Percentiles rank a stretch among this genome's conserved stretches.
These are phyloP conservation scores for Epicoccum nigrum DNA, from an alignment of 2,329 filamentous ascomycete species.

Conservation along the genomic window DNA sequence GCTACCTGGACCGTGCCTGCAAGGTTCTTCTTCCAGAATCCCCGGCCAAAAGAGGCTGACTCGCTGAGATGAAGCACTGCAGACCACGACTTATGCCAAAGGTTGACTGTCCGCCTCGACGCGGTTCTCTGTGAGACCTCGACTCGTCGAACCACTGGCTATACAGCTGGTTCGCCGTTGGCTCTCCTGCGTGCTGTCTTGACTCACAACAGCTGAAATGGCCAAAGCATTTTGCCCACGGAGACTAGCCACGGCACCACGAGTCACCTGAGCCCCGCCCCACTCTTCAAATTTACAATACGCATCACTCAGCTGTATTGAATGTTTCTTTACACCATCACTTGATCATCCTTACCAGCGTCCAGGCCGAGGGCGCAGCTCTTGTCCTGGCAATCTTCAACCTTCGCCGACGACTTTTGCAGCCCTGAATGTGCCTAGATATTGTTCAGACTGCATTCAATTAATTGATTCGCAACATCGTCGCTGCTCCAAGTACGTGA, in stretches of 20 bases:
- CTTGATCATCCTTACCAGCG: slow-evolving; percentile 19
- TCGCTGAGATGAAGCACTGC: slow-evolving; percentile 23
- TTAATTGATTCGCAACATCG: background rate
- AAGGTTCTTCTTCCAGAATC: slow-evolving; percentile 43
- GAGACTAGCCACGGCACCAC: slow-evolving; percentile 4
- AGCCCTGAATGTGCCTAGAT: background rate
- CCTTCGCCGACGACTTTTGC: slow-evolving; percentile 2
- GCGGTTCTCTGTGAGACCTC: background rate
- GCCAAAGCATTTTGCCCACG: background rate
- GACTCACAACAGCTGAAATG: slow-evolving; percentile 1
- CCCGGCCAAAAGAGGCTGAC: slow-evolving; percentile 37
- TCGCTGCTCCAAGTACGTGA: background rate
- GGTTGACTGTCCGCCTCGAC: background rate
- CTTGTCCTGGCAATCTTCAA: slow-evolving; percentile 1
- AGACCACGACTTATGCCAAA: slow-evolving; percentile 2
- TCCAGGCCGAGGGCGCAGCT: slow-evolving; percentile 18
- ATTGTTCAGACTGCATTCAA: background rate
- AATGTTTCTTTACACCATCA: slow-evolving; percentile 8
- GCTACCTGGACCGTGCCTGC: slow-evolving; percentile 28
- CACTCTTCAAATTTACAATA: slow-evolving; percentile 24
- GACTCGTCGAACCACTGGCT: slow-evolving; percentile 1
- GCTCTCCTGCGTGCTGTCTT: slow-evolving; percentile 17
- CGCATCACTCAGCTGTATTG: slow-evolving; percentile 36
- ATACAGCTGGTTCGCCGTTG: slow-evolving; percentile 3
- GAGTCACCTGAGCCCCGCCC: slow-evolving; percentile 7